Conservation (phyloP, 192 early-diverging fungal species). For the Linnemannia zychae region DNA sequence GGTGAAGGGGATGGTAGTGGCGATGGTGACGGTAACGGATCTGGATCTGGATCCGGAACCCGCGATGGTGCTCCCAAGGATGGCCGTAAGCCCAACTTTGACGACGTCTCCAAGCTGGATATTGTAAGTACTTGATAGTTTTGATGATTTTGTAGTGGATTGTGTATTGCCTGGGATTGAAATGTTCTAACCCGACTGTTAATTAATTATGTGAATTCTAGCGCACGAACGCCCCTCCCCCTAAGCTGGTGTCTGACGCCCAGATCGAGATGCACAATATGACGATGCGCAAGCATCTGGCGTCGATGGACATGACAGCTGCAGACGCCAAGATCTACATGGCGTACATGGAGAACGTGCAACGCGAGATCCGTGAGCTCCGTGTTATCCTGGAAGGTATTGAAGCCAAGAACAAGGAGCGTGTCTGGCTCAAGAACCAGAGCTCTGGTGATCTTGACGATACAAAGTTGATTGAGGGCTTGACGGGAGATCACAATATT, state of each 20-base stretch:
- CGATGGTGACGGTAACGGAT: conserved; percentile 60
- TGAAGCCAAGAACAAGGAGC: conserved; percentile 85
- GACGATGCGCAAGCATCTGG: conserved; percentile 76
- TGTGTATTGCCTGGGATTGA: background rate
- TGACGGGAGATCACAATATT: conserved; percentile 82
- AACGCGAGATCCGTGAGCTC: conserved; percentile 78
- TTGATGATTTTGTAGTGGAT: background rate
- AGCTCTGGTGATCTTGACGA: conserved; percentile 86
- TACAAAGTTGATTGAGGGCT: conserved; percentile 80
- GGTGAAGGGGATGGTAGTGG: conserved; percentile 61
- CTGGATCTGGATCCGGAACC: conserved; percentile 60
- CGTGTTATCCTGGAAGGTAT: conserved; percentile 82
- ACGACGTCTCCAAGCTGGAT: conserved; percentile 66
- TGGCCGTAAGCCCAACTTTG: conserved; percentile 68
- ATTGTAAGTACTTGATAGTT: conserved; percentile 57
- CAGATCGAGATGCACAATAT: conserved; percentile 76
- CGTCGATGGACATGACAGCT: conserved; percentile 80
- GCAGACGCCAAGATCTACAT: conserved; percentile 71
- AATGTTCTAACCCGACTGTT: background rate
- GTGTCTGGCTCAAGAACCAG: conserved; percentile 86
- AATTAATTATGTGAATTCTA: conserved; percentile 1
- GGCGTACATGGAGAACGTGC: conserved; percentile 70
- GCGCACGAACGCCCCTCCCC: conserved; percentile 54
- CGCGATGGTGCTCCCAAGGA: conserved; percentile 59
- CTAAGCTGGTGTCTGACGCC: conserved; percentile 53